These are phyloP conservation scores for Mycena rebaudengoi DNA, from an alignment of 768 basidiomycete species.

Conservation along the genomic window DNA sequence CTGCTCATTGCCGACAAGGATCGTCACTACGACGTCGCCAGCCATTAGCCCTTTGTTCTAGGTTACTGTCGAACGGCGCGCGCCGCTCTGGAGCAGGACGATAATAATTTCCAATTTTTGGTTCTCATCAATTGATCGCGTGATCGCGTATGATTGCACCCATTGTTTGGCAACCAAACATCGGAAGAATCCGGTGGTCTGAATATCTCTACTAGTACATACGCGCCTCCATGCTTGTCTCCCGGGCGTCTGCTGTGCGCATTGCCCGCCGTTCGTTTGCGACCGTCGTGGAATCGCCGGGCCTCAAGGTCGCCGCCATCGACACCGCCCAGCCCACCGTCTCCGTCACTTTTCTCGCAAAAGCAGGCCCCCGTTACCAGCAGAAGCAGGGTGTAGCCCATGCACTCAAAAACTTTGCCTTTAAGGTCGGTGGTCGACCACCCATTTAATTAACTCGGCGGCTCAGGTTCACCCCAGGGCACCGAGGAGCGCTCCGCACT, in stretches of 20 bases:
- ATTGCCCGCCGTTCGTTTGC: conserved; percentile 69
- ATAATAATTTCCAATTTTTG: no score
- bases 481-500: conserved; percentile 87
- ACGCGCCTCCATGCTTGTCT: conserved; percentile 15
- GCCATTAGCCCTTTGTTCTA: no score
- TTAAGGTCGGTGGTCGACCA: conserved; percentile 98
- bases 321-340: conserved; percentile 87
- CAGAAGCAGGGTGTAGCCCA: conserved; percentile 90
- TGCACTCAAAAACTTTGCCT: conserved; percentile 97
- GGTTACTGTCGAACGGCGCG: no score
- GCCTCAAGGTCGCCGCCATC: conserved; percentile 86
- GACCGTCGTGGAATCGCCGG: conserved; percentile 80
- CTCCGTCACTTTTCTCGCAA: conserved; percentile 89
- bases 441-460: no score
- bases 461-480: no score
- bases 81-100: no score
- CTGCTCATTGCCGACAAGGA: no score
- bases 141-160: no score
- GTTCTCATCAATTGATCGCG: no score
- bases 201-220: background rate
- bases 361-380: conserved; percentile 92
- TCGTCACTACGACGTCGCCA: no score
- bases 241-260: conserved; percentile 27
- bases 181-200: background rate
- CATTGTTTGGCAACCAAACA: no score